phyloP scores from a whole-genome alignment of 441 rosid species.

The Arabidopsis lyrata region DNA sequence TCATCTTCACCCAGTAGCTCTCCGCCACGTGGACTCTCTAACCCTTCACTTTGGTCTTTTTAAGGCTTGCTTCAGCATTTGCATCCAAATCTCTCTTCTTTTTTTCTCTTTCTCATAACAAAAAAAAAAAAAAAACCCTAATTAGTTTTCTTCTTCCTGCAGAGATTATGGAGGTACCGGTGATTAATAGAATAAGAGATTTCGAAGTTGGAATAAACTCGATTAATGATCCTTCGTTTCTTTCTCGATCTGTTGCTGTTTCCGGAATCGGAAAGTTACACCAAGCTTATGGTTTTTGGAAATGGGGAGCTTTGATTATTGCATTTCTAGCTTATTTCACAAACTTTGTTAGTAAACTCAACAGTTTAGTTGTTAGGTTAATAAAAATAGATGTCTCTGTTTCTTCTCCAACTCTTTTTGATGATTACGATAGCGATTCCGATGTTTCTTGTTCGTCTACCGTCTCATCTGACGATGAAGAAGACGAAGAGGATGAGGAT shows the following conservation, averaged over 20 bases:
- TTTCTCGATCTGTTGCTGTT: slow-evolving; percentile 52
- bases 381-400: slow-evolving; percentile 40
- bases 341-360: slow-evolving; percentile 56
- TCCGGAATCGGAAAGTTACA: slow-evolving; percentile 51
- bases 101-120: background rate
- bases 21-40: slow-evolving; percentile 48
- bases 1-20: slow-evolving; percentile 40
- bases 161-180: slow-evolving; percentile 63
- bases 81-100: slow-evolving; percentile 27
- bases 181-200: slow-evolving; percentile 65
- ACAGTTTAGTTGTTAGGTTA: slow-evolving; percentile 55
- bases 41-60: background rate
- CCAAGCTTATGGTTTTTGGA: slow-evolving; percentile 59
- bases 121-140: slow-evolving; percentile 25
- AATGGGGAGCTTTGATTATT: slow-evolving; percentile 81
- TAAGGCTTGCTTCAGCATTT: background rate
- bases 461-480: slow-evolving; percentile 41
- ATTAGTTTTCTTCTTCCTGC: background rate
- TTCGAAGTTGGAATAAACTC: slow-evolving; percentile 59
- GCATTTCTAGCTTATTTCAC: slow-evolving; percentile 75
- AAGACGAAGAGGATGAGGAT: slow-evolving; percentile 42
- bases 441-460: slow-evolving; percentile 53
- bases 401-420: slow-evolving; percentile 42
- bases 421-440: slow-evolving; percentile 55
- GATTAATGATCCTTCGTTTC: slow-evolving; percentile 61